A percentile compares a stretch with the other conserved stretches of the same genome.
Evolutionary conservation across 1,139 yeast species (phyloP).

Genomic region (Nakaseomyces bracarensis): DNA sequence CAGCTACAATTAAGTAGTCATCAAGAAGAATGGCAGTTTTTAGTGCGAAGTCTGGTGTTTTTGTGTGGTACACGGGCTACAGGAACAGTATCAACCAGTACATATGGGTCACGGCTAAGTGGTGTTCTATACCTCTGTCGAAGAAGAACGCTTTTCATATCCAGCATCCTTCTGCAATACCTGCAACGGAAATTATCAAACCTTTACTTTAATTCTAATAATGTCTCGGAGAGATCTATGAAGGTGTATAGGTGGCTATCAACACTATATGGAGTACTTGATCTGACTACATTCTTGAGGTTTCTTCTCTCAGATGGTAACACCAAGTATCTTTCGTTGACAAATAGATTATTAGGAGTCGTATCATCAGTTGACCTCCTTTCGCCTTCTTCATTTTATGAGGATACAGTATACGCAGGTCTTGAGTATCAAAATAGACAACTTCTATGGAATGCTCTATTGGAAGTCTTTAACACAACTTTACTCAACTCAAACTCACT

Average conservation of each 20-base stretch:
- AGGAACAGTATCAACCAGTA: slow-evolving; percentile 9
- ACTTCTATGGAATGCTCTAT: slow-evolving; percentile 26
- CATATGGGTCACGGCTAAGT: slow-evolving; percentile 26
- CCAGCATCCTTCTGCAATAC: slow-evolving; percentile 15
- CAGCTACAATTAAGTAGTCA: slow-evolving; percentile 8
- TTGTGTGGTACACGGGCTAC: slow-evolving; percentile 13
- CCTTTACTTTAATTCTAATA: slow-evolving; percentile 7
- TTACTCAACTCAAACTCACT: slow-evolving; percentile 16
- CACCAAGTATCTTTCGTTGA: slow-evolving; percentile 15
- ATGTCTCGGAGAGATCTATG: not conserved
- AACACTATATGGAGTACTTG: slow-evolving; percentile 13
- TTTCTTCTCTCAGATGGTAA: slow-evolving; percentile 12
- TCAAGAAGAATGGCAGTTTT: slow-evolving; percentile 18
- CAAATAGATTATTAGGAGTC: slow-evolving; percentile 6
- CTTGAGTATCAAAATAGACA: slow-evolving; percentile 27
- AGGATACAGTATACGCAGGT: slow-evolving; percentile 18
- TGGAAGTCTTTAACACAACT: slow-evolving; percentile 23
- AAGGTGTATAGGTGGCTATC: slow-evolving; percentile 10
- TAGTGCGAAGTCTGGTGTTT: slow-evolving; percentile 20
- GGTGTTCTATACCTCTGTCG: slow-evolving; percentile 16
- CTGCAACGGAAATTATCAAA: slow-evolving; percentile 13
- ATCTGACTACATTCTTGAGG: slow-evolving; percentile 14
- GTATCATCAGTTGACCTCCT: slow-evolving; percentile 1
- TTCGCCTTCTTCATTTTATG: slow-evolving; percentile 16
- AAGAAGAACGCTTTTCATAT: slow-evolving; percentile 15